These are phyloP conservation scores for Sugiyamaella xylanicola DNA, from an alignment of 1,139 yeast species.

Conservation along the genomic window DNA sequence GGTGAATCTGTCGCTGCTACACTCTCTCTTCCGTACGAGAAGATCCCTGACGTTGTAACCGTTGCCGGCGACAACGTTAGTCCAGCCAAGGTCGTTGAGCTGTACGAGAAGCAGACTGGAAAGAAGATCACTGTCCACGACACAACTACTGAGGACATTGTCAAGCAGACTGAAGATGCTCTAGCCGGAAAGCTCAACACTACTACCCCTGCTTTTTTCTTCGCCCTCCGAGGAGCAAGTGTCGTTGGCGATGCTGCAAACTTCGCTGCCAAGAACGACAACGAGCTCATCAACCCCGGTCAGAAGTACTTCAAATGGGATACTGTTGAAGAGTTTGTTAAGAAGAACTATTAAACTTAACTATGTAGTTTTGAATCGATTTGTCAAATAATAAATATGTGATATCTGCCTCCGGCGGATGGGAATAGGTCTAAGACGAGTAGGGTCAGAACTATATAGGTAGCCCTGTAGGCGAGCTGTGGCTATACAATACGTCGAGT, in stretches of 20 bases:
- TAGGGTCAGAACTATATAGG: too few species aligned
- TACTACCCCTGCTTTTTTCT: conserved; percentile 23
- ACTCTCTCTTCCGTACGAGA: conserved; percentile 43
- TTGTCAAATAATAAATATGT: neutral
- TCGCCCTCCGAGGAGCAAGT: conserved; percentile 41
- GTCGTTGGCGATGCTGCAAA: conserved; percentile 20
- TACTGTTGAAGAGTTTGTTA: conserved; percentile 26
- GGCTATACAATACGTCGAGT: too few species aligned
- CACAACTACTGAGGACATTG: conserved; percentile 33
- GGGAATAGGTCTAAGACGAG: neutral
- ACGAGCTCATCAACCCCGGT: conserved; percentile 58
- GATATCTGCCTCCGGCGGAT: neutral
- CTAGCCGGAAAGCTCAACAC: conserved; percentile 20
- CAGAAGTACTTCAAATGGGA: conserved; percentile 54
- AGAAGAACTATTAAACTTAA: neutral
- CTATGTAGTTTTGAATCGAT: too few species aligned
- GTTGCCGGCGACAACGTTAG: conserved; percentile 49
- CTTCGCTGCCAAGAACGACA: conserved; percentile 44
- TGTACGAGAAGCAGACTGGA: conserved; percentile 48
- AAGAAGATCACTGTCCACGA: conserved; percentile 43
- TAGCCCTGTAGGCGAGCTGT: too few species aligned
- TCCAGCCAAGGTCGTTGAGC: conserved; percentile 46
- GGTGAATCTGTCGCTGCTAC: conserved; percentile 53
- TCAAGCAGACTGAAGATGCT: conserved; percentile 41
- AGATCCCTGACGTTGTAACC: conserved; percentile 51